Evolutionary conservation across 225 moss, liverwort and hornwort genomes (phyloP).

Genomic region (Sphagnum contortum): DNA sequence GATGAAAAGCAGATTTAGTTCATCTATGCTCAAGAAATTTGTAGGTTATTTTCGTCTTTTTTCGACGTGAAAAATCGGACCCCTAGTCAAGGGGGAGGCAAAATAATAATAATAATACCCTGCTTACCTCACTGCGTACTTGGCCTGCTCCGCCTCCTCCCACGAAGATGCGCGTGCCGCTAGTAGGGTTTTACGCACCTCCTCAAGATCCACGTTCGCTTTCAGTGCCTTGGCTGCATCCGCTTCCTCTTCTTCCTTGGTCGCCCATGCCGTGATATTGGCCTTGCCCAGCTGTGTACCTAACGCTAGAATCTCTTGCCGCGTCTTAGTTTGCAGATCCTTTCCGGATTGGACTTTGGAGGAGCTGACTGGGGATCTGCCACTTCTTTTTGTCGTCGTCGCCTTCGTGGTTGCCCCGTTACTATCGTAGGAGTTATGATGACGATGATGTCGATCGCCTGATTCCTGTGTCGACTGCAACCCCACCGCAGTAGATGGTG

Average conservation of each 20-base stretch:
- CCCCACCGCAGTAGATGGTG: too few relatives aligned
- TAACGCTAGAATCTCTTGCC: conserved; percentile 40
- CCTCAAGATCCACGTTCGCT: conserved; percentile 68
- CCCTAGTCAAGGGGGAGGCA: too few relatives aligned
- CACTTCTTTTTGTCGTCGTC: conserved; percentile 8
- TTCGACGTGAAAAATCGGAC: too few relatives aligned
- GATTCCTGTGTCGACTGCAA: too few relatives aligned
- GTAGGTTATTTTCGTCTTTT: too few relatives aligned
- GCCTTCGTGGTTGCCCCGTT: too few relatives aligned
- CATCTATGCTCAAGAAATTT: too few relatives aligned
- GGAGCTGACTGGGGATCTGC: not conserved
- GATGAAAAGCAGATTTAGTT: too few relatives aligned
- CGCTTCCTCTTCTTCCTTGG: conserved; percentile 84
- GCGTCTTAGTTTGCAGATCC: conserved; percentile 23
- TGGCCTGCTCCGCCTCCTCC: conserved; percentile 88
- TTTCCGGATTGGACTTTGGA: conserved; percentile 18
- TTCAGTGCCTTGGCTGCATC: conserved; percentile 65
- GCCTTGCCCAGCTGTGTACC: conserved; percentile 42
- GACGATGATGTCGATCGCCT: too few relatives aligned
- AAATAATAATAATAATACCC: not conserved
- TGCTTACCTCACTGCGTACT: conserved; percentile 57
- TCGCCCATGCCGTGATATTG: conserved; percentile 69
- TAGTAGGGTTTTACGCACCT: conserved; percentile 68
- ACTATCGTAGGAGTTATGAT: too few relatives aligned
- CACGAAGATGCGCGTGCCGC: conserved; percentile 76